Base-by-base conservation (phyloP, 352 stramenopile species). In the Globisporangium spinosum region DNA sequence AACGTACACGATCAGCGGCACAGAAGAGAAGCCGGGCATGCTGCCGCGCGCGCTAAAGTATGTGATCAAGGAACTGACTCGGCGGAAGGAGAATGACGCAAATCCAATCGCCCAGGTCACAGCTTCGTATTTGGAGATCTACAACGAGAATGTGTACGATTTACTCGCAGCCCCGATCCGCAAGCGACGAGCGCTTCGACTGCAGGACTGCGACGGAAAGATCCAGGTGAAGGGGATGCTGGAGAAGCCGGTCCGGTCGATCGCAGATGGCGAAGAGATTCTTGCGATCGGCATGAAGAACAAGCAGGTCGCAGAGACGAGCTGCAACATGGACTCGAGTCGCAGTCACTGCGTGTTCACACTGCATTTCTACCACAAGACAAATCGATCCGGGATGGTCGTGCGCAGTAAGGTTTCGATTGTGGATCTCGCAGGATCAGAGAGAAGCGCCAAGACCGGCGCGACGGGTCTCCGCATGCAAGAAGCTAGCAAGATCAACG, bases 91-190 rank as follows among this genome's bases (percentile, higher is more conserved):
- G 22, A 77, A 77, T 1, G 70, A 81, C 23, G 73, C 68, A 15
- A 62, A 72, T 49, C 70, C 76, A 0, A 71, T 89, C 13, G 82
- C 72, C 13, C 68, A 76, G 55, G 70, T 94, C 63, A 89, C 83
- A 56, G 91, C 98, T 59, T 98, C 93, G 59, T 99, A 98, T 74
- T 81, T 99, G 20, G 97, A 99, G 76, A 97, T 99, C 65, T 99
- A 99, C 85, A 99, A 99, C 70, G 97, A 99, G 67, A 95, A 99
- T 56, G 87, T 99, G 17, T 99, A 96, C 74, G 97, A 99, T 76
- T 75, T 99, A 34, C 75, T 99, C 47, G 79, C 87, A 4, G 69
- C 81, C 4, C 74, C 83, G 17, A 67, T 79, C 47, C 70, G 77
- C 20, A 92, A 87, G 69, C 80, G 86, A 13, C 77, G 80, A 38